phyloP scores from a whole-genome alignment of 805 yeast species.

The Hanseniaspora meyeri region DNA sequence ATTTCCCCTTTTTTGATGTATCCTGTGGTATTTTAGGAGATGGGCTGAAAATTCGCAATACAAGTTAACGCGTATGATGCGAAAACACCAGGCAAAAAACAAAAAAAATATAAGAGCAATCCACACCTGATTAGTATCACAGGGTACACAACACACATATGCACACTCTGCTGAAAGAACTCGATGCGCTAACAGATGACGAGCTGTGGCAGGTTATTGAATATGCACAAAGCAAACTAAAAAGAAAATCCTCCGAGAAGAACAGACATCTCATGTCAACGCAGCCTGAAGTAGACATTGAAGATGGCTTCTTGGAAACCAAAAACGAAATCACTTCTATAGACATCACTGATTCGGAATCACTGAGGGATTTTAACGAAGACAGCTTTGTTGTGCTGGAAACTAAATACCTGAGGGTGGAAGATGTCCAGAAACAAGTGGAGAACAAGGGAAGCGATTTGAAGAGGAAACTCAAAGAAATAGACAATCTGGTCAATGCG shows the following conservation, averaged over 20 bases:
- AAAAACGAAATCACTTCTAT: background rate
- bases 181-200: background rate
- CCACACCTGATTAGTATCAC: no score
- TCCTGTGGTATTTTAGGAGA: no score
- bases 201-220: background rate
- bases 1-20: no score
- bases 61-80: no score
- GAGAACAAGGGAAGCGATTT: background rate
- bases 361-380: background rate
- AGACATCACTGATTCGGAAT: background rate
- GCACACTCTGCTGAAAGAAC: background rate
- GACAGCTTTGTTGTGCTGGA: background rate
- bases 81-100: no score
- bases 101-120: no score
- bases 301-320: background rate
- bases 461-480: background rate
- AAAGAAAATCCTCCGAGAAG: background rate
- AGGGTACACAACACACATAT: background rate
- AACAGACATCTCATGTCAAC: background rate
- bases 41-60: no score
- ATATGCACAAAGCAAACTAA: background rate
- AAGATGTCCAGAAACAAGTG: background rate
- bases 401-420: background rate
- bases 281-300: background rate
- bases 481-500: background rate